Evolutionary conservation across 1,284 basidiomycete species (phyloP), one percentile per base, ranked within the genome.

Genomic region (Trichosporon asahii): DNA sequence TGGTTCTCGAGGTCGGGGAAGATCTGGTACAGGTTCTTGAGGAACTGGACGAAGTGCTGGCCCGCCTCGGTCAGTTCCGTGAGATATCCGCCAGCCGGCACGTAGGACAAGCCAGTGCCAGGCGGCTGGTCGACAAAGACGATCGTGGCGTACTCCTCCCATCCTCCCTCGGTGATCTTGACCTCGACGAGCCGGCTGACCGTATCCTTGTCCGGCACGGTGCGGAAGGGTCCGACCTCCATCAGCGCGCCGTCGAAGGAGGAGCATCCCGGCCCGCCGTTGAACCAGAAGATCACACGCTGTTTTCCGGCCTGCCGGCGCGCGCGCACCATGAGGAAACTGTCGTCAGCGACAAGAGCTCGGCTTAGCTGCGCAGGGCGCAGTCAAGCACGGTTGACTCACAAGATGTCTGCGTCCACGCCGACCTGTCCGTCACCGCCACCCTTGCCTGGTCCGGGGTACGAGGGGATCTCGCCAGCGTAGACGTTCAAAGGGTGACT

Each of bases 141-240:
- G 84, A 99, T 90, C 63, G 93, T 96, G n/a, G 93, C 91, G 79
- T 96, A 99, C 82, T 99, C 97, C 82, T 99, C 96, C 96, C 96
- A 99, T 6, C 95, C 95, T 29, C 94, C 95, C 40, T 95, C 91
- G 7, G 89, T 86, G 67, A 90, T 88, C 73, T 88, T 88, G 70
- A 98, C 86, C 15, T 91, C 90, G 27, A 91, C 91, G n/a, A 90
- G 85, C 6, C 89, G 90, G 7, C 77, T 78, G 37, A 70, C 70
- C 2, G 79, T 81, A 72, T 79, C 76, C 29, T 69, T 66, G 2
- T 75, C 76, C 8, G 79, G 81, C 25, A 82, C 91, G 75, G 90
- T 86, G 68, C 90, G 86, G 88, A 95, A 96, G 3, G 96, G 95
- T 0, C 96, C 96, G 23, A 96, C 87, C 79, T 99, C 96, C 95